Base-by-base conservation (phyloP, 73 alveolate species). In the Paramecium primaurelia region DNA sequence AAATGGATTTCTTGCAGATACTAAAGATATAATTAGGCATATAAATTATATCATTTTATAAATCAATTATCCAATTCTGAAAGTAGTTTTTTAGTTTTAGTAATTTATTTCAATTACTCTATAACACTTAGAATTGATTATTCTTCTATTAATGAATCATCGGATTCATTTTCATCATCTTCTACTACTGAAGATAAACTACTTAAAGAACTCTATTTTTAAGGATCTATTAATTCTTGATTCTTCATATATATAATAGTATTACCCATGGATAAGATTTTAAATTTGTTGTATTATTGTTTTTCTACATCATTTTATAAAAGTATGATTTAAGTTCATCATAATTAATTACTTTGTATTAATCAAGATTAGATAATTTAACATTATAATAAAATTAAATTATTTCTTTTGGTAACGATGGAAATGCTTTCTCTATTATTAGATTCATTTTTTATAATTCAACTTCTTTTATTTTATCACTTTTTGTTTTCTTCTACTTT, bases 261-360 rank as follows among this genome's bases (percentile, higher is more conserved):
- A 54, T 32, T 75, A 75, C 88, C 88, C 88, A 75, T 11, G 88
- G 88, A 42, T 75, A 75, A 12, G 34, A 38, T 38, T 36, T 75
- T 4, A 75, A 37, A 34, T 10, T 26, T n/a, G 40, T 38, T 36
- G 64, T 22, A 5, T 42, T 42, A 22, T 75, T 22, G 8, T 25
- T 42, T 75, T 38, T 75, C 47, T 75, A n/a, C 42, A 38, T 34
- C 36, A 75, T 36, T 42, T 75, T 75, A 38, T 75, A 38, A 75
- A 75, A 75, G 16, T 75, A 75, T 5, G 36, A 11, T 18, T 42
- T 75, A 4, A 75, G 26, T 36, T 36, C 88, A 38, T 75, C 88
- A 20, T 75, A 75, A 18, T 75, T 75, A 5, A 75, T 75, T 10
- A 75, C 40, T 38, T 75, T 42, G 12, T 64, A 64, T 32, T 64